phyloP scores from a whole-genome alignment of 306 rosid genomes.

The Crataegus laevigata region DNA sequence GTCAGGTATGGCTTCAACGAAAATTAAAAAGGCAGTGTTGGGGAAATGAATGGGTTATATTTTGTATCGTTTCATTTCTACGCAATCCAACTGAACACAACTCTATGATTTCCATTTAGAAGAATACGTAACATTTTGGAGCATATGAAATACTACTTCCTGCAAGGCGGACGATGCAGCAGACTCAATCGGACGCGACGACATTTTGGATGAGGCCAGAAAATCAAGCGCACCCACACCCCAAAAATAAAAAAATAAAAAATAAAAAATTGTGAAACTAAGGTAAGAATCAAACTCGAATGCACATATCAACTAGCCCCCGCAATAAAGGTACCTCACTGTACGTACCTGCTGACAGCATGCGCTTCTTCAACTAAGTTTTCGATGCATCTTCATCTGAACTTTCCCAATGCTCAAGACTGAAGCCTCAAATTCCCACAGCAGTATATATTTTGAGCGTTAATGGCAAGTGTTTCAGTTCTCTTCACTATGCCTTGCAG shows the following conservation, averaged over 20 bases:
- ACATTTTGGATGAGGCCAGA: constrained; percentile 24
- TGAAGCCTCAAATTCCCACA: constrained; percentile 30
- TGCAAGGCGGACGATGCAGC: constrained; percentile 28
- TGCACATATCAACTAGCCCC: constrained; percentile 33
- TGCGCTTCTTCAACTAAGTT: constrained; percentile 11
- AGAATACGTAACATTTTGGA: constrained; percentile 35
- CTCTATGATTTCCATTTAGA: constrained; percentile 37
- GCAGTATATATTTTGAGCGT: constrained; percentile 23
- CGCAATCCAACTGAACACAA: constrained; percentile 16
- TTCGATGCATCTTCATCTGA: constrained; percentile 17
- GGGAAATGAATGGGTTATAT: constrained; percentile 4
- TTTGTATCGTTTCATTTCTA: not conserved
- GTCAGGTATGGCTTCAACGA: not conserved
- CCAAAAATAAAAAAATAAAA: constrained; percentile 8
- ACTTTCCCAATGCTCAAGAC: constrained; percentile 27
- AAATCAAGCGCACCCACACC: constrained; percentile 31
- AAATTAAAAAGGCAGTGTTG: not conserved
- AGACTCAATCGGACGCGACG: not conserved
- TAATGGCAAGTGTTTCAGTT: constrained; percentile 26
- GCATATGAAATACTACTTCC: constrained; percentile 43
- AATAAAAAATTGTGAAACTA: constrained; percentile 20
- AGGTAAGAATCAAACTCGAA: constrained; percentile 31
- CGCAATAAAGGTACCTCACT: constrained; percentile 12
- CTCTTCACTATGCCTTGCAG: constrained; percentile 48
- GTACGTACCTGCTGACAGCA: constrained; percentile 14